Conservation (phyloP, 2,329 filamentous ascomycete genomes). For the Rhynchosporium graminicola region DNA sequence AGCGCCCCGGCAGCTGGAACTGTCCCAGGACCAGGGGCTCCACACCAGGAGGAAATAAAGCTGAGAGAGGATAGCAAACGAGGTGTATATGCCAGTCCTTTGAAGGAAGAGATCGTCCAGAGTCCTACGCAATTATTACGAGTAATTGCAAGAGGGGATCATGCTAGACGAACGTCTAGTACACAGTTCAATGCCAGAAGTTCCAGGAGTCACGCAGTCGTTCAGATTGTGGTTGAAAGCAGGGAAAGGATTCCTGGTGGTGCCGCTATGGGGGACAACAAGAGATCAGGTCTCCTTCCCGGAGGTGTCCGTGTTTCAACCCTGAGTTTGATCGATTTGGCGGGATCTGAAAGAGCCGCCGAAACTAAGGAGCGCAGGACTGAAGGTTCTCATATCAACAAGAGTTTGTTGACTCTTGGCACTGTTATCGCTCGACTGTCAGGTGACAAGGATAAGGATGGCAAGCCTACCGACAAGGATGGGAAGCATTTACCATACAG, state of each 20-base stretch:
- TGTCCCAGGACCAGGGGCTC: slow-evolving; percentile 53
- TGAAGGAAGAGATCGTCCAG: slow-evolving; percentile 98
- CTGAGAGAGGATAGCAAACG: slow-evolving; percentile 93
- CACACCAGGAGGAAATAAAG: slow-evolving; percentile 89
- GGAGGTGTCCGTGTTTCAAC: slow-evolving; percentile 95
- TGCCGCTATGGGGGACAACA: slow-evolving; percentile 53
- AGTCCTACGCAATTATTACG: slow-evolving; percentile 92
- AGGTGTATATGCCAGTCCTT: slow-evolving; percentile 90
- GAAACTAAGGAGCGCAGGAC: slow-evolving; percentile 92
- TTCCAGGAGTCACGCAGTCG: slow-evolving; percentile 96
- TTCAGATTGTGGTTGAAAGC: slow-evolving; percentile 98
- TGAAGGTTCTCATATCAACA: slow-evolving; percentile 98
- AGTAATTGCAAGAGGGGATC: slow-evolving; percentile 92
- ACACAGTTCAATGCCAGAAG: slow-evolving; percentile 97
- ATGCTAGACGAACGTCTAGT: slow-evolving; percentile 85
- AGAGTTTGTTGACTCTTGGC: slow-evolving; percentile 90
- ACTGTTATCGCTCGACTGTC: slow-evolving; percentile 95
- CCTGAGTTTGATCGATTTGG: slow-evolving; percentile 91
- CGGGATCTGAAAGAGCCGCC: slow-evolving; percentile 92
- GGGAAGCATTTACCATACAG: slow-evolving; percentile 93
- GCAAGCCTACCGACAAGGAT: slow-evolving; percentile 73
- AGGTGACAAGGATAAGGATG: slow-evolving; percentile 80
- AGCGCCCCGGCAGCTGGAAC: slow-evolving; percentile 65
- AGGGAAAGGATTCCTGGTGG: slow-evolving; percentile 73
- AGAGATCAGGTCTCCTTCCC: slow-evolving; percentile 70